Percentiles rank a stretch among this genome's conserved stretches.
These are phyloP conservation scores for Neoascochyta sp. DNA, from an alignment of 2,329 filamentous ascomycete species.

Conservation along the genomic window DNA sequence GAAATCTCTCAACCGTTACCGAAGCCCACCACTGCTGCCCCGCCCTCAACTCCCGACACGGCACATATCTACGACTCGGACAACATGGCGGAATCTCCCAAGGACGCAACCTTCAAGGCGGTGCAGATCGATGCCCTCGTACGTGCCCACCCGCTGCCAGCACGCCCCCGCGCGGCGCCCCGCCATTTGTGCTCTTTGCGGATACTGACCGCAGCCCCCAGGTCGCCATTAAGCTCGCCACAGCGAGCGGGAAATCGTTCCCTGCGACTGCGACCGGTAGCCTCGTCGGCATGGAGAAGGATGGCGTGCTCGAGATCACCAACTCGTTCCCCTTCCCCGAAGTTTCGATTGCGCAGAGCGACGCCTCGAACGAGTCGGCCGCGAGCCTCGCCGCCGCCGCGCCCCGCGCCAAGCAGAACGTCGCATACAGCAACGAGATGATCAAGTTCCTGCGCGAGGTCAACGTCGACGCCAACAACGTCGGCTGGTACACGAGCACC, in stretches of 20 bases:
- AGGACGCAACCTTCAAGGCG: conserved; percentile 64
- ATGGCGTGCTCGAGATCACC: conserved; percentile 79
- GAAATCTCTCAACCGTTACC: conserved; percentile 16
- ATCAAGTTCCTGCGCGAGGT: conserved; percentile 94
- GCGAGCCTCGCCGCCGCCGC: conserved; percentile 74
- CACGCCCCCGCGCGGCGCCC: conserved; percentile 33
- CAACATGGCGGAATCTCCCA: conserved; percentile 37
- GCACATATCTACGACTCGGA: conserved; percentile 10
- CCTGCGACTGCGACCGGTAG: conserved; percentile 86
- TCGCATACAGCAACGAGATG: conserved; percentile 91
- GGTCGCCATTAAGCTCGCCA: conserved; percentile 98
- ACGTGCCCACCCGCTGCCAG: conserved; percentile 41
- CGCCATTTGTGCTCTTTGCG: conserved; percentile 19
- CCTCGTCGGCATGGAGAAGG: conserved; percentile 88
- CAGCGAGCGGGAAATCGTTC: conserved; percentile 84
- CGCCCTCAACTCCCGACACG: conserved; percentile 11
- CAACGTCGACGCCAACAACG: conserved; percentile 96
- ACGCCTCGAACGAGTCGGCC: conserved; percentile 33
- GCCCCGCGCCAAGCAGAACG: conserved; percentile 86
- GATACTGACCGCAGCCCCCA: conserved; percentile 40
- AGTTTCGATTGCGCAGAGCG: conserved; percentile 63
- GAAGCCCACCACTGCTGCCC: conserved; percentile 17
- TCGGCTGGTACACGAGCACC: conserved; percentile 97
- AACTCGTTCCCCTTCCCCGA: conserved; percentile 94
- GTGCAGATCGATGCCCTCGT: conserved; percentile 95